A percentile compares a stretch with the other conserved stretches of the same genome.
Conservation (phyloP, 805 yeast species). For the Candida ficus region DNA sequence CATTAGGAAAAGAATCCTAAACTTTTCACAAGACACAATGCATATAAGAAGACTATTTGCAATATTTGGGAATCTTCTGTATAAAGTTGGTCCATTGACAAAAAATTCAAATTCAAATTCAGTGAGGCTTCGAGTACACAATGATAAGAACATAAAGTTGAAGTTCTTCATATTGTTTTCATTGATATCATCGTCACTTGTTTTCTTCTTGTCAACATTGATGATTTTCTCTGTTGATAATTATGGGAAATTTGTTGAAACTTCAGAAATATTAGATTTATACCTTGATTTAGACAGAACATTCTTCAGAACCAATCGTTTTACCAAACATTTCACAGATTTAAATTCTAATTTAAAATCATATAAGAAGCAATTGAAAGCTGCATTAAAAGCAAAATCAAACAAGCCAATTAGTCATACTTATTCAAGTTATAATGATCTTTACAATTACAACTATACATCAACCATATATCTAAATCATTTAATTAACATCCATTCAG, state of each 20-base stretch:
- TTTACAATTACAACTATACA: constrained; percentile 17
- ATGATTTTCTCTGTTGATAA: constrained; percentile 18
- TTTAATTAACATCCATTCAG: constrained; percentile 7
- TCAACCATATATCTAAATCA: constrained; percentile 14
- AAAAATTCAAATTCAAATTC: no score
- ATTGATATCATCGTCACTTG: no score
- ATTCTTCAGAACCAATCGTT: constrained; percentile 16
- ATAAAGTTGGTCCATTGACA: no score
- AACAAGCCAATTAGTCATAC: constrained; percentile 5
- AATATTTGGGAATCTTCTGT: no score
- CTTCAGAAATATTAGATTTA: constrained; percentile 15
- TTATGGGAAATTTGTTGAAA: constrained; percentile 17
- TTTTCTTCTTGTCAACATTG: constrained; percentile 15
- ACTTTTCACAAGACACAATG: no score
- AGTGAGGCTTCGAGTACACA: no score
- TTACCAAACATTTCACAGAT: constrained; percentile 18
- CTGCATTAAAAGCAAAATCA: background rate
- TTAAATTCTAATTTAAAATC: constrained; percentile 3
- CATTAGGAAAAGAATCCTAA: no score
- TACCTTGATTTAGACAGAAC: constrained; percentile 18
- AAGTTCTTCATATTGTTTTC: no score
- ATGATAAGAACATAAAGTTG: no score
- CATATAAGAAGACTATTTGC: no score
- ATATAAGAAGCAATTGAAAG: constrained; percentile 1
- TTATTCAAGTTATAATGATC: no score